Evolutionary conservation across 2,329 filamentous ascomycete species (phyloP).

Genomic region (Aaosphaeria arxii): DNA sequence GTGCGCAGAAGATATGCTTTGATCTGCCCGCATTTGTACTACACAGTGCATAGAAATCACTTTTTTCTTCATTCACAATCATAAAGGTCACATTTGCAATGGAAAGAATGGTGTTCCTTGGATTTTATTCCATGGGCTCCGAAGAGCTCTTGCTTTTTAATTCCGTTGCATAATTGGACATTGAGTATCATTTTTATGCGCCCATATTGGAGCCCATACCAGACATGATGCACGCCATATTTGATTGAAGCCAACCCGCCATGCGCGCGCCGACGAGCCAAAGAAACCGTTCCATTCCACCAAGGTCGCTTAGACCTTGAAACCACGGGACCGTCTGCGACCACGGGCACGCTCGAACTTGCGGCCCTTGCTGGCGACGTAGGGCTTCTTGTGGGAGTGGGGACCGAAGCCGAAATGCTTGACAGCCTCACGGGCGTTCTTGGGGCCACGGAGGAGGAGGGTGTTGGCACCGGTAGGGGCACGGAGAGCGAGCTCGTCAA

Average conservation of each 20-base stretch:
- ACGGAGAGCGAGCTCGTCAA: slow-evolving; percentile 95
- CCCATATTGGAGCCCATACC: slow-evolving; percentile 28
- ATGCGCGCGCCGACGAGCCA: slow-evolving; percentile 37
- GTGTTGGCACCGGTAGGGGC: slow-evolving; percentile 97
- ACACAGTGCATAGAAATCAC: no score
- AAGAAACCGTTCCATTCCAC: slow-evolving; percentile 30
- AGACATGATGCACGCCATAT: slow-evolving; percentile 37
- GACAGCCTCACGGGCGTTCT: slow-evolving; percentile 95
- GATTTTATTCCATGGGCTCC: slow-evolving; percentile 5
- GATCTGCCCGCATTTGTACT: no score
- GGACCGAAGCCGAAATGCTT: slow-evolving; percentile 99
- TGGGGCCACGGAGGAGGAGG: slow-evolving; percentile 92
- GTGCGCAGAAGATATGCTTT: no score
- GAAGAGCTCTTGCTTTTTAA: slow-evolving; percentile 24
- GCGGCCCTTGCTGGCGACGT: slow-evolving; percentile 96
- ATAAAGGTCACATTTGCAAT: no score
- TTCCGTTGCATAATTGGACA: slow-evolving; percentile 33
- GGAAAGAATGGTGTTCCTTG: not conserved
- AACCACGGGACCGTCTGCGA: slow-evolving; percentile 95
- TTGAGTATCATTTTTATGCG: slow-evolving; percentile 37
- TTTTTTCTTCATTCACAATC: no score
- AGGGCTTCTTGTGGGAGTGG: slow-evolving; percentile 98
- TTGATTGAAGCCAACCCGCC: slow-evolving; percentile 30
- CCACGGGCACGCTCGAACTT: slow-evolving; percentile 99
- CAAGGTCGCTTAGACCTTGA: slow-evolving; percentile 84